Base-by-base conservation (phyloP, 1,284 basidiomycete species). In the Retiboletus fuscus region DNA sequence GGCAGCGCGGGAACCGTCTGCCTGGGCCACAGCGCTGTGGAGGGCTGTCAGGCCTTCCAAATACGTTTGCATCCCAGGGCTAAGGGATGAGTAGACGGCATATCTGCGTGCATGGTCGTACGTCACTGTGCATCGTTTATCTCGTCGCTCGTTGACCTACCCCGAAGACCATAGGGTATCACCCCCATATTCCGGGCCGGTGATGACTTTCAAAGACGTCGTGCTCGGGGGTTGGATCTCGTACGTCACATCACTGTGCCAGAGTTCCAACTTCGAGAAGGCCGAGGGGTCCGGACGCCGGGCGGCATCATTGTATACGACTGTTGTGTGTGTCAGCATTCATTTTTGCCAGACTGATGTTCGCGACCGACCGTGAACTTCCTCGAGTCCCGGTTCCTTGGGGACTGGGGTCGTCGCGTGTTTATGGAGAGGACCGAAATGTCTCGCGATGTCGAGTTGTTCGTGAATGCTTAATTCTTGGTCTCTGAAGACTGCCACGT, bases 231-330 rank as follows among this genome's bases (percentile, higher is more conserved):
- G 93, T 76, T 93, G 92, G 22, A 90, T 75, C 81, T 96, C 94
- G 82, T 95, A 95, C 3, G 92, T 84, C 72, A 94, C 93, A 80
- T 95, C 94, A 2, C 91, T 90, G 82, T 95, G 94, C 91, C 91
- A 95, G n/a, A 95, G 86, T 75, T 34, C 57, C 26, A 91, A 77
- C 80, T 92, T 92, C n/a, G 91, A 88, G 81, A 93, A 94, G 12
- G 92, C 87, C 64, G 87, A 84, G 7, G 89, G 81, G 78, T 95
- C 92, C 4, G 93, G 93, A 62, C 92, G 89, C 28, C 91, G 87
- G 49, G 90, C 88, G 55, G 86, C 85, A 75, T 93, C 91, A 70
- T 90, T 93, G 81, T 91, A 93, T 13, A 92, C 91, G 70, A 93
- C 90, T 91, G 74, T 20, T 61, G 12, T 69, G 49, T 11, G 55